Percentiles rank a stretch among this genome's conserved stretches.
Evolutionary conservation across 306 rosid genomes (phyloP).

Genomic region (Dryas octopetala): DNA sequence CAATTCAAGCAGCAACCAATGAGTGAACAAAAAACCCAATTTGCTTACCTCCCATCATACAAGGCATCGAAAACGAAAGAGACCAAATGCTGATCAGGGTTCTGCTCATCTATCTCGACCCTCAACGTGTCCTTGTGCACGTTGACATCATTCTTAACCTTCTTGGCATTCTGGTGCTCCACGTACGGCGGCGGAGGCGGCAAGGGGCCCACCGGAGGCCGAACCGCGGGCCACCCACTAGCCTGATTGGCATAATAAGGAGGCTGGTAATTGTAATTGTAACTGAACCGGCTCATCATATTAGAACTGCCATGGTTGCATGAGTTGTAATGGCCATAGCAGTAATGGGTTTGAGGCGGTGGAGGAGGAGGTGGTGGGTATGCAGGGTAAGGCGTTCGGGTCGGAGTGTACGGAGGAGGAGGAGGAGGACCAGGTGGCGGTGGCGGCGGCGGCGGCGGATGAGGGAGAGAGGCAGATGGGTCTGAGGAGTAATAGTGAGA

Average conservation of each 20-base stretch:
- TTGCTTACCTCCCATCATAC: conserved; percentile 69
- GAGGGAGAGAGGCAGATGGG: conserved; percentile 30
- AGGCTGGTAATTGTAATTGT: conserved; percentile 39
- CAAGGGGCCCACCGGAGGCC: conserved; percentile 28
- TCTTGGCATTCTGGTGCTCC: conserved; percentile 77
- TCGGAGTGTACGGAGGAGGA: conserved; percentile 19
- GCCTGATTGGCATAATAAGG: conserved; percentile 45
- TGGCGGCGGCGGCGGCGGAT: conserved; percentile 36
- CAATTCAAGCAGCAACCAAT: conserved; percentile 2
- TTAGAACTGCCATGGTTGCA: conserved; percentile 37
- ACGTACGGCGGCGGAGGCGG: conserved; percentile 57
- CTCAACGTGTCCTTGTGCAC: conserved; percentile 70
- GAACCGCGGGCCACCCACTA: conserved; percentile 46
- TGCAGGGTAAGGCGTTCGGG: not conserved
- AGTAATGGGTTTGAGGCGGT: conserved; percentile 50
- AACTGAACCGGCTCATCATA: conserved; percentile 31
- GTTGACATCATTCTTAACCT: conserved; percentile 73
- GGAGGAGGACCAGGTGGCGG: conserved; percentile 33
- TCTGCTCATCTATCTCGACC: conserved; percentile 51
- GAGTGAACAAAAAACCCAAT: not conserved
- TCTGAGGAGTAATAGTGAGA: conserved; percentile 43
- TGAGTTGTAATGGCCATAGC: conserved; percentile 44
- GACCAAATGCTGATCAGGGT: conserved; percentile 66
- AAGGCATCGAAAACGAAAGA: conserved; percentile 83
- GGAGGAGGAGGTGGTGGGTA: conserved; percentile 33